These are phyloP conservation scores for Candida sakaeoensis DNA, from an alignment of 805 yeast species.

Conservation along the genomic window DNA sequence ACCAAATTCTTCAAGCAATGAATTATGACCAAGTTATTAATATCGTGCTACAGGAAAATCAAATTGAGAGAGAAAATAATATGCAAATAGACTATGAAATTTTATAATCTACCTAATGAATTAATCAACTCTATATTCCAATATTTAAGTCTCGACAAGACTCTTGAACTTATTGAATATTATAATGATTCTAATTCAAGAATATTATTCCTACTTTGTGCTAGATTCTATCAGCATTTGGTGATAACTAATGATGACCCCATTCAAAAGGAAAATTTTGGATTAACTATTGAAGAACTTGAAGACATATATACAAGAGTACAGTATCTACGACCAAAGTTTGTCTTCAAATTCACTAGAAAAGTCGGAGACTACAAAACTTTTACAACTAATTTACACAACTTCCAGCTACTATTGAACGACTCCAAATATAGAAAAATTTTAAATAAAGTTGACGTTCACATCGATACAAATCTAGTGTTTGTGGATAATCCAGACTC, in stretches of 20 bases:
- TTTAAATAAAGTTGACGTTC: conserved; percentile 15
- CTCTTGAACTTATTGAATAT: conserved; percentile 7
- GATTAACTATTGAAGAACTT: conserved; percentile 5
- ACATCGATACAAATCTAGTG: conserved; percentile 26
- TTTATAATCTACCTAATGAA: conserved; percentile 17
- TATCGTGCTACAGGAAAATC: conserved; percentile 26
- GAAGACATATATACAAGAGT: background rate
- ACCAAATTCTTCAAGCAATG: conserved; percentile 23
- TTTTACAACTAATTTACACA: conserved; percentile 8
- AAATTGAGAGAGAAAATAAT: conserved; percentile 18
- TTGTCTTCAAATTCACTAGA: conserved; percentile 8
- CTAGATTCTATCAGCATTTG: conserved; percentile 6
- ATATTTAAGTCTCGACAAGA: conserved; percentile 14
- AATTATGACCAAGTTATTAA: conserved; percentile 19
- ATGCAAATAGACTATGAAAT: conserved; percentile 1
- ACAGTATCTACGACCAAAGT: background rate
- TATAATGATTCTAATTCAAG: background rate
- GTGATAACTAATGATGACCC: conserved; percentile 9
- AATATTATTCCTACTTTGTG: conserved; percentile 5
- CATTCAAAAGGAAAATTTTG: background rate
- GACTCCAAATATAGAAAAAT: background rate
- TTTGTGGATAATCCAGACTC: conserved; percentile 29
- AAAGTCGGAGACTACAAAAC: conserved; percentile 9
- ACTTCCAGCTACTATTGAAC: conserved; percentile 3
- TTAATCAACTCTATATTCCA: conserved; percentile 15